phyloP scores from a whole-genome alignment of 345 rosid species.

The Citrus medica region DNA sequence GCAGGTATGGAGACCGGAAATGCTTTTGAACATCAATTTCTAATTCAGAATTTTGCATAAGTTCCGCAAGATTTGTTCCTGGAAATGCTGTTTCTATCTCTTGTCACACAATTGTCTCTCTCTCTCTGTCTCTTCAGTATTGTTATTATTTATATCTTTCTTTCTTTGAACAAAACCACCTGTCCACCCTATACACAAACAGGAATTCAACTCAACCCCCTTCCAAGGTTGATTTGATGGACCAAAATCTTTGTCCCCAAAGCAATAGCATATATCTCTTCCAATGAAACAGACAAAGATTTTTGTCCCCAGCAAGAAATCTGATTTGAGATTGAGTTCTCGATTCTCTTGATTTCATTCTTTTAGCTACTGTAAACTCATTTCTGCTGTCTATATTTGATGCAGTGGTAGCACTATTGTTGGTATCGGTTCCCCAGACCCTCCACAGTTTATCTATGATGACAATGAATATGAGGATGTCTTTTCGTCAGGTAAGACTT shows the following conservation, averaged over 20 bases:
- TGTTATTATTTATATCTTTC: neutral
- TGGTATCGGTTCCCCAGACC: conserved; percentile 92
- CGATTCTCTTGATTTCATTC: neutral
- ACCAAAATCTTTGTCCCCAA: neutral
- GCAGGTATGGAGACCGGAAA: conserved; percentile 52
- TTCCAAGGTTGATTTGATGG: neutral
- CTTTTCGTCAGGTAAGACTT: conserved; percentile 72
- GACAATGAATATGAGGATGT: conserved; percentile 78
- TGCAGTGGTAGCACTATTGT: conserved; percentile 93
- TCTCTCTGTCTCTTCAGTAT: neutral
- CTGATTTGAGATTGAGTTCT: neutral
- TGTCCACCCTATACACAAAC: neutral
- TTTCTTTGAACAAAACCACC: neutral
- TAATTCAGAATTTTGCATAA: neutral
- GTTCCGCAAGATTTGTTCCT: neutral
- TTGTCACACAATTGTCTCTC: neutral
- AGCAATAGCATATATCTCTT: neutral
- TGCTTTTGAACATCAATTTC: conserved; percentile 1
- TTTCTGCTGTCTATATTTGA: conserved; percentile 11
- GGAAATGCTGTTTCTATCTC: neutral
- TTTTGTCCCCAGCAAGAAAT: neutral
- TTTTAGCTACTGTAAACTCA: neutral
- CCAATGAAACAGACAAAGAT: neutral
- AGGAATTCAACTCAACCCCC: too few relatives aligned
- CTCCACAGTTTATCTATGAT: conserved; percentile 79